These are phyloP conservation scores for Tolypocladium ophioglossoides DNA, from an alignment of 2,329 filamentous ascomycete genomes.

Conservation along the genomic window DNA sequence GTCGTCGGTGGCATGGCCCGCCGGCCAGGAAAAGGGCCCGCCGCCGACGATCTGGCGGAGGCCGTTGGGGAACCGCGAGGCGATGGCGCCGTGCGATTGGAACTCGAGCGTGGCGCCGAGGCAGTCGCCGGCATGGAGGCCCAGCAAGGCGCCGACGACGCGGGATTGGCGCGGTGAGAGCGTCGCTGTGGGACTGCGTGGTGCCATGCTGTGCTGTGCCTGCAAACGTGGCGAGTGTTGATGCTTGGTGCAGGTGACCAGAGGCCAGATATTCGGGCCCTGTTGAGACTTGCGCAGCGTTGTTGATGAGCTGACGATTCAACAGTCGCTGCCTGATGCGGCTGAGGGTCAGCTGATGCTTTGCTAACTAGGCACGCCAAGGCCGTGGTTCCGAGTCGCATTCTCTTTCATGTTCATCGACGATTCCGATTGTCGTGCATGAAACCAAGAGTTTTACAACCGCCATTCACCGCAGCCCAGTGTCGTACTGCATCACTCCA, in stretches of 20 bases:
- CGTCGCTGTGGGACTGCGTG: not conserved
- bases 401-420: not conserved
- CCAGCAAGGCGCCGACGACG: constrained; percentile 32
- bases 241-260: not conserved
- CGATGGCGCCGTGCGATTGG: constrained; percentile 20
- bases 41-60: constrained; percentile 32
- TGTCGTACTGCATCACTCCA: not conserved
- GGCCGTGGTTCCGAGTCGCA: not conserved
- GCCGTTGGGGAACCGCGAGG: constrained; percentile 22
- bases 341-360: not conserved
- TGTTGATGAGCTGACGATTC: not conserved
- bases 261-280: not conserved
- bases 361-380: not conserved
- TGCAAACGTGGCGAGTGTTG: not conserved
- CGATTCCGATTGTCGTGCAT: not conserved
- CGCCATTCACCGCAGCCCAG: not conserved
- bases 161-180: constrained; percentile 13
- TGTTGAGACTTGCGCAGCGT: not conserved
- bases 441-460: not conserved
- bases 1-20: constrained; percentile 36
- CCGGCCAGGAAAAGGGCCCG: constrained; percentile 29
- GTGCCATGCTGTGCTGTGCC: not conserved
- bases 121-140: constrained; percentile 34
- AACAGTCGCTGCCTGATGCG: not conserved
- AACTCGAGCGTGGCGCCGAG: constrained; percentile 37